Base-by-base conservation (phyloP, 805 yeast genomes). In the Kluyveromyces siamensis region DNA sequence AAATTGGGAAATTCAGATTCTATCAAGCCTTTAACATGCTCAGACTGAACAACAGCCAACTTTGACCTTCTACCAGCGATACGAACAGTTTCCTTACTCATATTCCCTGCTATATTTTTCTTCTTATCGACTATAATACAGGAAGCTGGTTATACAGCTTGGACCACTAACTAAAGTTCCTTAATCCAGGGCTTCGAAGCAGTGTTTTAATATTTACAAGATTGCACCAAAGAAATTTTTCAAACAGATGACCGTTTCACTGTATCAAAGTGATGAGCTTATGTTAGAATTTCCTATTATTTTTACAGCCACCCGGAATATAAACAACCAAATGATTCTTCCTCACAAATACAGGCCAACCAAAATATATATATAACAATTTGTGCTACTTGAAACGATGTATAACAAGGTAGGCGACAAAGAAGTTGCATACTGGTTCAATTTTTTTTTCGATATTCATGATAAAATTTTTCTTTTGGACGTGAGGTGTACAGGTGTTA, bases 21-120 rank as follows among this genome's bases (percentile, higher is more conserved):
- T 50, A 93, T 83, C 41, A 71, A 56, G 14, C 68, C 74, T 52
- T 81, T 83, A 37, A 91, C 88, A 43, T 79, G 77, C 59, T 86
- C 84, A 40, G 88, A 78, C 74, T 93, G 99, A 6, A 79, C 77
- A 14, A 93, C 88, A 1, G 99, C 99, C 54, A 93, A 72, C 57
- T 78, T 74, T 17, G 96, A 87, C 65, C 84, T 83, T 65, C 99
- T 80, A 25, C 98, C 96, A 36, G 98, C 99, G 27, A 93, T 83
- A 46, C 62, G 64, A 47, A 68, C 53, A 30, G 49, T 57, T 37
- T 56, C 52, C 37, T 51, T 48, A 72, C 14, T 19, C 40, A 37
- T 37, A 8, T 37, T 37, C 40, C 10, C 21, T 16, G 40, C 6
- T 37, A 6, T 37, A 30, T 13, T 30, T 13, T 30, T 30, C 14